Evolutionary conservation across 495 filamentous ascomycete species (phyloP).

Genomic region (Saxophila tyrrhenica): DNA sequence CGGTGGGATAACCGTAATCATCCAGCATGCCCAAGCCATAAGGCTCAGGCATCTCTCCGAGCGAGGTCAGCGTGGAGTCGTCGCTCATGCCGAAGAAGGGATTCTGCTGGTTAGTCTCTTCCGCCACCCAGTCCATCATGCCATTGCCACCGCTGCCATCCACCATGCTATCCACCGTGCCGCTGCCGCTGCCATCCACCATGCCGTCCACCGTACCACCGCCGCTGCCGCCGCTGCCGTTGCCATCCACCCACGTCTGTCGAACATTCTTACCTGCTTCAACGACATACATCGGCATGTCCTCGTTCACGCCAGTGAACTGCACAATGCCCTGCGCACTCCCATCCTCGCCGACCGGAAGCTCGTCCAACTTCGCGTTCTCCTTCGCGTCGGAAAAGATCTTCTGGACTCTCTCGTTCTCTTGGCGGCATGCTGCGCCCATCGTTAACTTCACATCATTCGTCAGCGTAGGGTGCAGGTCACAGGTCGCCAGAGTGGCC

Average conservation of each 20-base stretch:
- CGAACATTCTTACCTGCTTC: constrained; percentile 9
- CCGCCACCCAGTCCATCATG: too few species aligned
- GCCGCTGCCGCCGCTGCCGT: too few species aligned
- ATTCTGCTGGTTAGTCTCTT: not conserved
- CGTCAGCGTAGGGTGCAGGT: constrained; percentile 14
- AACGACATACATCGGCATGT: constrained; percentile 27
- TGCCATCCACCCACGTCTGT: not conserved
- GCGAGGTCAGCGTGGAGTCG: not conserved
- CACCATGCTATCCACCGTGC: not conserved
- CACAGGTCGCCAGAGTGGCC: constrained; percentile 19
- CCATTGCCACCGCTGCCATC: too few species aligned
- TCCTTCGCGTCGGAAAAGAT: constrained; percentile 8
- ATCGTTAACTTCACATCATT: constrained; percentile 9
- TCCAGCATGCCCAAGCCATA: not conserved
- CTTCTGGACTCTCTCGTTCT: constrained; percentile 7
- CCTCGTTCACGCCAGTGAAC: constrained; percentile 21
- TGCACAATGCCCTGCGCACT: constrained; percentile 6
- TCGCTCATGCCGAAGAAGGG: not conserved
- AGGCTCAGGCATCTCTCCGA: not conserved
- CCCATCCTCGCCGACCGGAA: constrained; percentile 4
- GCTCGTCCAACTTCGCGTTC: constrained; percentile 3
- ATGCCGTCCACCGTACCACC: not conserved
- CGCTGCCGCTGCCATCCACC: not conserved
- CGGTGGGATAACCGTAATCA: too few species aligned
- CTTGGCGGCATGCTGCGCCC: constrained; percentile 3